Base-by-base conservation (phyloP, 768 basidiomycete genomes). In the Neoboletus magnificus region DNA sequence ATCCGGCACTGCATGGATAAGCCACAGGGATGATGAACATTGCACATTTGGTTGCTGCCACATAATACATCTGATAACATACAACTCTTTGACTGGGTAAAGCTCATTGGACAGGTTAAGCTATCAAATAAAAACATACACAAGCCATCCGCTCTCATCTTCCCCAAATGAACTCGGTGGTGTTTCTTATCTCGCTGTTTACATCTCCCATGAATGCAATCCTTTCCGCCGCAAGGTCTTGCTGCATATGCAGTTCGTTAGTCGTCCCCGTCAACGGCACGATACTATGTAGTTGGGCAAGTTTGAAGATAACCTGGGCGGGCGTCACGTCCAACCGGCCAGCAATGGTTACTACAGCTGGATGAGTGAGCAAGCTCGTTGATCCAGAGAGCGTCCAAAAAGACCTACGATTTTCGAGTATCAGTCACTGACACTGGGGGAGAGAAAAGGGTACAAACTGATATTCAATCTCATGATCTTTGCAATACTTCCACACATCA, bases 331-430 rank as follows among this genome's bases (percentile, higher is more conserved):
- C 69, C 25, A 81, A 73, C 23, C 70, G 73, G 18, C 74, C 55
- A 0, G 84, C 80, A 15, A 87, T 71, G 4, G 71, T 59, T 18
- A 69, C 60, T 5, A 87, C 64, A 2, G 73, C 65, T 0, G 78
- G 80, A 63, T 85, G 79, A 4, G 66, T 51, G 5, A 91, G 73
- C 10, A 92, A 73, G 16, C 65, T 74, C 5, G 89, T 86, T 3
- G 89, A 88, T n/a, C 89, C 87, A 1, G 87, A 80, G 23, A 94
- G 72, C 23, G 92, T 93, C 91, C 92, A 93, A 70, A 93, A 93
- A 16, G 90, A 91, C 62, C 90, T 91, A 43, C 33, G 22, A 7
- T 25, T 10, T 29, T 47, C 30, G 32, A 47, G 15, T 11, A 8
- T 54, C 30, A 40, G 50, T 33, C 48, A 42, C 27, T 10, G 41